phyloP scores from a whole-genome alignment of 768 basidiomycete genomes.

The Asterophora lycoperdoides region DNA sequence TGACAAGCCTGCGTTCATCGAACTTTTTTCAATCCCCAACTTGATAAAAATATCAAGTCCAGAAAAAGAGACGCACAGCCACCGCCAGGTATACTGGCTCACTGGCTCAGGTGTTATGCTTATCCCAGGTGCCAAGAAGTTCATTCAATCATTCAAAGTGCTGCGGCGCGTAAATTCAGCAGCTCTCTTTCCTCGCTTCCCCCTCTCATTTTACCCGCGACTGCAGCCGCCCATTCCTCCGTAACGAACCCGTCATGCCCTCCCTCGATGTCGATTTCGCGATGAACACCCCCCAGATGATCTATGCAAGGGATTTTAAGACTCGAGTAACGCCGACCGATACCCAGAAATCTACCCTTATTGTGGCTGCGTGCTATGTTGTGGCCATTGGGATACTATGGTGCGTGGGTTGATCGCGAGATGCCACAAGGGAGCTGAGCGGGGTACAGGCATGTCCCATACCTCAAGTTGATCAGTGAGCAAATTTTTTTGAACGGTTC shows the following conservation, averaged over 20 bases:
- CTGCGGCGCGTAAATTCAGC: background rate
- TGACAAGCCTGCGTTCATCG: no score
- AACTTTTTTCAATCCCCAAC: no score
- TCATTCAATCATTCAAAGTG: background rate
- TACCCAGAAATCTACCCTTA: constrained; percentile 73
- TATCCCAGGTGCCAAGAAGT: background rate
- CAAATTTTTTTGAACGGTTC: background rate
- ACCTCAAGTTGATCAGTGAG: constrained; percentile 70
- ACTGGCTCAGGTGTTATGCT: background rate
- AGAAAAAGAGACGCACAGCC: no score
- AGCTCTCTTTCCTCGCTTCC: background rate
- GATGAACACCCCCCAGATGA: constrained; percentile 10
- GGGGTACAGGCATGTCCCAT: constrained; percentile 66
- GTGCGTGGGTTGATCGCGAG: constrained; percentile 36
- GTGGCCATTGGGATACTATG: constrained; percentile 76
- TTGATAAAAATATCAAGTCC: background rate
- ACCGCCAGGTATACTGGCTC: background rate
- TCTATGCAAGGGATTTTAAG: constrained; percentile 37
- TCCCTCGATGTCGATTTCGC: constrained; percentile 4
- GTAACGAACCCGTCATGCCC: constrained; percentile 8
- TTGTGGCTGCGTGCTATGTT: constrained; percentile 75
- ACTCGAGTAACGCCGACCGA: constrained; percentile 55
- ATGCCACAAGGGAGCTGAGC: no score
- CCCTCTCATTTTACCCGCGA: no score
- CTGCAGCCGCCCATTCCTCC: background rate